These are phyloP conservation scores for Sphenostylis stenocarpa DNA, from an alignment of 306 rosid genomes.

Conservation along the genomic window DNA sequence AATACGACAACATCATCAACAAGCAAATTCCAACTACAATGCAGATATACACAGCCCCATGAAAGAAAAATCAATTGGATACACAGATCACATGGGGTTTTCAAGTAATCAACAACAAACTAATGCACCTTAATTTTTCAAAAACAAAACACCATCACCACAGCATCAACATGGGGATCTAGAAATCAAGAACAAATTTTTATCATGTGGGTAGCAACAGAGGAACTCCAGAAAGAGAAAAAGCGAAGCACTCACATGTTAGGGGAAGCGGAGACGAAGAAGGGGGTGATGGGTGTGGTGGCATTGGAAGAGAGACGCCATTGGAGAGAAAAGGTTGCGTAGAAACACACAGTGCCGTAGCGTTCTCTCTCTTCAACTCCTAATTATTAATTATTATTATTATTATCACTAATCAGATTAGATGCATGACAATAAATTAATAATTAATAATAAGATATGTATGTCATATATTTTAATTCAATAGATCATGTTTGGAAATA, in stretches of 20 bases:
- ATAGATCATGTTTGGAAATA: not conserved
- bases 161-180: constrained; percentile 22
- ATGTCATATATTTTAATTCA: not conserved
- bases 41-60: constrained; percentile 35
- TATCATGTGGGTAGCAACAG: constrained; percentile 13
- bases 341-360: constrained; percentile 44
- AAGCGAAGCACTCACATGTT: constrained; percentile 31
- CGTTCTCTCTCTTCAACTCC: constrained; percentile 37
- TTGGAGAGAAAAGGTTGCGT: constrained; percentile 47
- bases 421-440: not conserved
- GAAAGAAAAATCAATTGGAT: constrained; percentile 24
- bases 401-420: not conserved
- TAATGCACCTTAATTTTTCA: not conserved
- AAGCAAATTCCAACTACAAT: constrained; percentile 31
- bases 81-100: constrained; percentile 36
- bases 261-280: constrained; percentile 26
- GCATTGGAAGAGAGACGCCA: constrained; percentile 33
- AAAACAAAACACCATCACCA: not conserved
- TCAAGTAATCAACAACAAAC: constrained; percentile 26
- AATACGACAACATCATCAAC: constrained; percentile 22
- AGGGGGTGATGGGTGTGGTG: constrained; percentile 27
- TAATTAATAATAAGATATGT: not conserved
- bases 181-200: constrained; percentile 18
- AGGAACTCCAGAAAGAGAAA: constrained; percentile 15
- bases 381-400: not conserved